Evolutionary conservation across 768 basidiomycete genomes (phyloP).

Genomic region (Rhodosporidiobolus sp.): DNA sequence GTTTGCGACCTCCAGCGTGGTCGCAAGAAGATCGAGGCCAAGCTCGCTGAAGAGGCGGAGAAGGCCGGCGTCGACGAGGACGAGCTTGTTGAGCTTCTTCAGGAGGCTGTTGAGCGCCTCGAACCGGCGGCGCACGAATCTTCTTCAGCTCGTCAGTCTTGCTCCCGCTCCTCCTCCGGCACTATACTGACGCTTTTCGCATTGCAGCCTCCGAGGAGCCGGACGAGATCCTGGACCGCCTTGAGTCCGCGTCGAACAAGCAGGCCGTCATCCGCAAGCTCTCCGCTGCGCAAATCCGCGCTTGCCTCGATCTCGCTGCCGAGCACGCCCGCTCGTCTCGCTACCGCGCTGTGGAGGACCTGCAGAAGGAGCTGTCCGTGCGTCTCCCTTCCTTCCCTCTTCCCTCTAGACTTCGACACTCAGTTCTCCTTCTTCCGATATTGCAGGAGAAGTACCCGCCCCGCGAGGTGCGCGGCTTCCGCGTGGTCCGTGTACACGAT

Average conservation of each 20-base stretch:
- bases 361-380: conserved; percentile 71
- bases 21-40: conserved; percentile 5
- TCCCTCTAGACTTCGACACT: not conserved
- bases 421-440: not conserved
- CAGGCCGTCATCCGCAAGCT: conserved; percentile 15
- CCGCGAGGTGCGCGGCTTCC: conserved; percentile 70
- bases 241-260: conserved; percentile 16
- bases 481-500: conserved; percentile 68
- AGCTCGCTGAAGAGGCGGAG: conserved; percentile 15
- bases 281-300: not conserved
- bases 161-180: fast-evolving
- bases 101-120: conserved; percentile 11
- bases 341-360: conserved; percentile 58
- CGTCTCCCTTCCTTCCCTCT: conserved; percentile 34
- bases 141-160: not conserved
- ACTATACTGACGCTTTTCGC: not conserved
- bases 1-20: too few species aligned
- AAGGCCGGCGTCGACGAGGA: conserved; percentile 23
- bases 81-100: conserved; percentile 27
- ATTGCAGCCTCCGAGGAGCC: conserved; percentile 23
- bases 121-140: not conserved
- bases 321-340: conserved; percentile 56
- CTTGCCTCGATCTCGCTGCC: conserved; percentile 52
- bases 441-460: conserved; percentile 65
- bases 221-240: conserved; percentile 36